Conservation (phyloP, 345 rosid species). For the Euphorbia peplus region DNA sequence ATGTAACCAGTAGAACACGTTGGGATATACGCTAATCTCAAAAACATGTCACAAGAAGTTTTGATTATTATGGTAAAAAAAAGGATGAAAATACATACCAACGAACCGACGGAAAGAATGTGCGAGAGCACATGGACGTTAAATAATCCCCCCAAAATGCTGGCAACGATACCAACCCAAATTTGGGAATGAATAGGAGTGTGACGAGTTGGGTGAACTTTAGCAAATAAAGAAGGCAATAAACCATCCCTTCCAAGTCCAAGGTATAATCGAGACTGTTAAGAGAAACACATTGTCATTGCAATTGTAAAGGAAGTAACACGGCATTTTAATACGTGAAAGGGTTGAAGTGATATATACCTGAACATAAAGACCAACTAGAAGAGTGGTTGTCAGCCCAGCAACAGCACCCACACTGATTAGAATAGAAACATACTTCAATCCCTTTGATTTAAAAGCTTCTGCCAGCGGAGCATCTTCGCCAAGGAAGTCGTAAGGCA, state of each 20-base stretch:
- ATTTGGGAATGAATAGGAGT: slow-evolving; percentile 92
- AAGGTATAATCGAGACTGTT: slow-evolving; percentile 87
- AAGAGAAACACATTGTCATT: slow-evolving; percentile 27
- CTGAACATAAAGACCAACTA: slow-evolving; percentile 97
- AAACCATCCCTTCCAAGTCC: slow-evolving; percentile 97
- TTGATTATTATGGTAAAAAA: background rate
- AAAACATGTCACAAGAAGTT: background rate
- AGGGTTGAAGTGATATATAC: slow-evolving; percentile 13
- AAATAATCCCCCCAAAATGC: slow-evolving; percentile 69
- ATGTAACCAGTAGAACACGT: slow-evolving; percentile 1
- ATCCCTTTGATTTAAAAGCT: slow-evolving; percentile 79
- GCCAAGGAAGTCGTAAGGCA: slow-evolving; percentile 64
- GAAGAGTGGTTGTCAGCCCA: slow-evolving; percentile 90
- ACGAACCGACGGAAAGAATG: slow-evolving; percentile 92
- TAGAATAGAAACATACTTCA: slow-evolving; percentile 71
- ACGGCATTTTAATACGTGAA: slow-evolving; percentile 9
- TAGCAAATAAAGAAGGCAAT: slow-evolving; percentile 82
- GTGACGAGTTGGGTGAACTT: slow-evolving; percentile 69
- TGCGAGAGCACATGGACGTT: slow-evolving; percentile 78
- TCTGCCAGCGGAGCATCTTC: slow-evolving; percentile 93
- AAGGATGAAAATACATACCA: slow-evolving; percentile 53
- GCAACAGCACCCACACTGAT: slow-evolving; percentile 95
- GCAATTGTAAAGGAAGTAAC: slow-evolving; percentile 5
- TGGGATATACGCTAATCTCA: slow-evolving; percentile 6
- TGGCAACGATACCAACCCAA: slow-evolving; percentile 91